phyloP scores from a whole-genome alignment of 78 protist genomes.

The Neovahlkampfia damariscottae region DNA sequence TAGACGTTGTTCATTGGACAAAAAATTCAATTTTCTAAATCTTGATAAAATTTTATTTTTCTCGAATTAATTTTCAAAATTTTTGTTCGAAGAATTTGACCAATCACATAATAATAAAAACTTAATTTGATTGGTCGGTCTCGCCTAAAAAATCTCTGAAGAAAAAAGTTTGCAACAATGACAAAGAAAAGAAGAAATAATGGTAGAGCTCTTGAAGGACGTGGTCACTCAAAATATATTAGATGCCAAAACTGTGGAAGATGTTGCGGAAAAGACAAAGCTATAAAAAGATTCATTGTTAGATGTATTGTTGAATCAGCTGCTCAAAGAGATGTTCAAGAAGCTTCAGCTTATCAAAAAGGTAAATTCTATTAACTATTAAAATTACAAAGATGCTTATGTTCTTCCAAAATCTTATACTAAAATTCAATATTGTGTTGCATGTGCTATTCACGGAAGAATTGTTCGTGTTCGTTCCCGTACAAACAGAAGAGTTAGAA shows the following conservation, averaged over 20 bases:
- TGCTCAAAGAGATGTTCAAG: conserved; percentile 76
- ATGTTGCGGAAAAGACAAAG: conserved; percentile 88
- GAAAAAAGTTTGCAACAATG: too few species aligned
- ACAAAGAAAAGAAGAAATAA: conserved; percentile 84
- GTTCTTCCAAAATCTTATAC: conserved; percentile 90
- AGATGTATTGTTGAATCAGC: conserved; percentile 93
- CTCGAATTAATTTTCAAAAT: too few species aligned
- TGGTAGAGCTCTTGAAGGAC: conserved; percentile 74
- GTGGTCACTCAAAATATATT: conserved; percentile 75
- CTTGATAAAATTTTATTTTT: too few species aligned
- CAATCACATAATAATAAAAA: too few species aligned
- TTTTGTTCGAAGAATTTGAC: too few species aligned
- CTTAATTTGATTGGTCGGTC: too few species aligned
- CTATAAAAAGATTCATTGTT: conserved; percentile 85
- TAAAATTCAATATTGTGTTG: conserved; percentile 92
- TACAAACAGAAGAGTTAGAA: conserved; percentile 57
- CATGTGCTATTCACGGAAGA: conserved; percentile 96
- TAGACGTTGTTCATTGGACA: too few species aligned
- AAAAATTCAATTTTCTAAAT: too few species aligned
- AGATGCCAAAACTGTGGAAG: conserved; percentile 95
- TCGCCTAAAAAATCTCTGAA: too few species aligned
- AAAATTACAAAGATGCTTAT: conserved; percentile 37
- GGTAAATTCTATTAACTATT: conserved; percentile 16
- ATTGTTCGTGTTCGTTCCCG: conserved; percentile 85
- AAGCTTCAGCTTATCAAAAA: conserved; percentile 71